These are phyloP conservation scores for Fragaria iinumae DNA, from an alignment of 306 rosid species.

Conservation along the genomic window DNA sequence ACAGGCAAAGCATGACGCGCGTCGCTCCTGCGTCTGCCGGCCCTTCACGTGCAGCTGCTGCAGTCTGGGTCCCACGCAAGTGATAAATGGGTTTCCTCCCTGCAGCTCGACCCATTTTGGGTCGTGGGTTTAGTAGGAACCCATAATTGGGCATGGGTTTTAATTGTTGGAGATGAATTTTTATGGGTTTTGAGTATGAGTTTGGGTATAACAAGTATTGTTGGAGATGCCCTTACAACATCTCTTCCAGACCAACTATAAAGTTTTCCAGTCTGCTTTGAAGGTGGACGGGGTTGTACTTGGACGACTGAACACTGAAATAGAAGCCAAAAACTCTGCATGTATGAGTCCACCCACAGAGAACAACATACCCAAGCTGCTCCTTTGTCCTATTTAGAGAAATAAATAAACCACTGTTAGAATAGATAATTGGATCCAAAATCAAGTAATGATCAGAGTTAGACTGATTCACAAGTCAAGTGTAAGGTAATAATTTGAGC, in stretches of 20 bases:
- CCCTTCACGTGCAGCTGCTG: no score
- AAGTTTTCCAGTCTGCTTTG: conserved; percentile 79
- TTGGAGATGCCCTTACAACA: no score
- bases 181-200: no score
- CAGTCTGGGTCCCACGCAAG: no score
- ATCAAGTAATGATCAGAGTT: neutral
- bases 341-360: conserved; percentile 61
- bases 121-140: no score
- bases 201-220: no score
- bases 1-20: no score
- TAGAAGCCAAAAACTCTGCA: conserved; percentile 73
- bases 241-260: conserved; percentile 61
- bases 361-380: conserved; percentile 95
- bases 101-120: no score
- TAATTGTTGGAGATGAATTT: no score
- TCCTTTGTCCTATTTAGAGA: conserved; percentile 76
- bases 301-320: conserved; percentile 83
- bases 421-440: conserved; percentile 3
- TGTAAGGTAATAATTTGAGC: conserved; percentile 8
- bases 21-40: no score
- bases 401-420: conserved; percentile 21
- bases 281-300: conserved; percentile 71
- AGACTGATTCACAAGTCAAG: neutral
- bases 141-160: no score
- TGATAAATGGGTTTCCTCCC: no score